Base-by-base conservation (phyloP, 2,329 filamentous ascomycete species). In the Alternaria hordeiaustralica region DNA sequence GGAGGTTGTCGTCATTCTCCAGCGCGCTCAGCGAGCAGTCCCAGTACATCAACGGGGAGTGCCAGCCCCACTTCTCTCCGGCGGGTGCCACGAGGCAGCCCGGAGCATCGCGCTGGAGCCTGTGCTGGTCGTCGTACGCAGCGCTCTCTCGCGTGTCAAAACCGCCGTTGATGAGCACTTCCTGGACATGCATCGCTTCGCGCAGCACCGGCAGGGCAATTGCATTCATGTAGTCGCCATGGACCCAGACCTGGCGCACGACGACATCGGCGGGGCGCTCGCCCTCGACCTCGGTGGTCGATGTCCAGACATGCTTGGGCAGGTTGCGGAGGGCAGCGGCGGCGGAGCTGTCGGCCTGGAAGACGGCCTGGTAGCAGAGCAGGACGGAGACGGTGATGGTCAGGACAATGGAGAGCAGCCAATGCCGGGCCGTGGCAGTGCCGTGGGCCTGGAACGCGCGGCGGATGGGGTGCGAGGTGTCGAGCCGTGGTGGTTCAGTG, bases 1-100 rank as follows among this genome's bases (percentile, higher is more conserved):
- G 76, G 12, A 94, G 85, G 73, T 94, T 85, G 0, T 77, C 58
- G 71, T 95, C 92, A 15, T 79, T 76, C 25, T 86, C 76, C 54
- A 95, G 87, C 1, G 87, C 84, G 6, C 82, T 74, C n/a, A 85
- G 66, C 5, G 84, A 91, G 75, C 89, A 91, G 63, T 88, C 86
- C 92, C 92, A 95, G 78, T 94, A 94, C 78, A 93, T 89, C 58
- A 95, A 80, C 2, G 92, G 92, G n/a, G 92, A 94, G 71, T 94
- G 91, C 73, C 92, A 92, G 70, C 92, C 92, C 91, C 91, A 93
- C 5, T 88, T 88, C 69, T 88, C 81, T 67, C 88, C 86, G 5
- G 84, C 87, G 33, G 88, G 77, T 13, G 72, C 61, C 1, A 60
- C 36, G 5, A 69, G n/a, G 44, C 76, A 79, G 55, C 65, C 68